These are phyloP conservation scores for Alternaria ethzedia DNA, from an alignment of 2,329 filamentous ascomycete genomes.

Conservation along the genomic window DNA sequence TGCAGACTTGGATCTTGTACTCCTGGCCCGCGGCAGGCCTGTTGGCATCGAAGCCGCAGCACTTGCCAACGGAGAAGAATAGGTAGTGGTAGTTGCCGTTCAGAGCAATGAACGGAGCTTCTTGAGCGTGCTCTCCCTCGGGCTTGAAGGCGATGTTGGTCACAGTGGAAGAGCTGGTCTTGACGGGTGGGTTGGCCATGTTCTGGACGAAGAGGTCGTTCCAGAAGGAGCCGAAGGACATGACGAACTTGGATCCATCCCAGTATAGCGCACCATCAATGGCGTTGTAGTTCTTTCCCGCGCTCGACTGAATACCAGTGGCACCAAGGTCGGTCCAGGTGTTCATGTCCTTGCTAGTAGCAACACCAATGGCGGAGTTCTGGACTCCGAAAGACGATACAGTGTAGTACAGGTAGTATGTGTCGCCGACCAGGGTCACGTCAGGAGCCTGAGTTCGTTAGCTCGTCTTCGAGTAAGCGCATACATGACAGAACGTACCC, in stretches of 20 bases:
- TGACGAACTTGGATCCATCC: constrained; percentile 54
- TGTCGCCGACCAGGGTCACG: constrained; percentile 61
- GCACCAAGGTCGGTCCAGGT: constrained; percentile 66
- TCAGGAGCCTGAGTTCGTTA: constrained; percentile 64
- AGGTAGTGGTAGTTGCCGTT: constrained; percentile 67
- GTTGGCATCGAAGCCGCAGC: constrained; percentile 64
- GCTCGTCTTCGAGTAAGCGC: neutral
- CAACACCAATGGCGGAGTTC: constrained; percentile 66
- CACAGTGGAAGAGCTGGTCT: constrained; percentile 37
- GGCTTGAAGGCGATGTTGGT: constrained; percentile 63
- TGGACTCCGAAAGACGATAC: constrained; percentile 69
- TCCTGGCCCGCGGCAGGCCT: constrained; percentile 64
- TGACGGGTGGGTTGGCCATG: constrained; percentile 51
- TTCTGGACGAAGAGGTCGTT: constrained; percentile 66
- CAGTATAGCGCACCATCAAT: constrained; percentile 60
- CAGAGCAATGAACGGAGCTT: constrained; percentile 64
- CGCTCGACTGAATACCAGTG: constrained; percentile 56
- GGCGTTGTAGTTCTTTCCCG: constrained; percentile 54
- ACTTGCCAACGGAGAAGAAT: constrained; percentile 67
- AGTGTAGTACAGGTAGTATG: constrained; percentile 71
- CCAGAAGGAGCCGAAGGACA: constrained; percentile 75
- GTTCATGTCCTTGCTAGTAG: constrained; percentile 58
- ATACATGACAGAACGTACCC: constrained; percentile 47
- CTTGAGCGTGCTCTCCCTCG: constrained; percentile 59
- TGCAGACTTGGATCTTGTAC: constrained; percentile 71